phyloP scores from a whole-genome alignment of 2,329 filamentous ascomycete genomes.

The Ophiosphaerella narmari region DNA sequence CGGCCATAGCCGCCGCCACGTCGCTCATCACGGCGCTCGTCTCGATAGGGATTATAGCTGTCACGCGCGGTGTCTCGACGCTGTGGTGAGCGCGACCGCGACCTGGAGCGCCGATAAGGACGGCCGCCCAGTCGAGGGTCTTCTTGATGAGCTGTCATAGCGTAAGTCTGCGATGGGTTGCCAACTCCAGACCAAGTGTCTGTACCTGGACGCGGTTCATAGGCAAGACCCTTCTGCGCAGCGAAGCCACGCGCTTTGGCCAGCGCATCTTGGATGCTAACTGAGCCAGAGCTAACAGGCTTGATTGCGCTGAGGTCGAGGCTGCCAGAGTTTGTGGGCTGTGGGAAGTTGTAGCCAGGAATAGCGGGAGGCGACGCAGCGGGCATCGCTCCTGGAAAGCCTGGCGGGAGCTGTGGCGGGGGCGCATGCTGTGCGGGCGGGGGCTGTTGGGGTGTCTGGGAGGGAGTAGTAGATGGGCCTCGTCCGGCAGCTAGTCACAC shows the following conservation, averaged over 20 bases:
- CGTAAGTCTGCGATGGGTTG: constrained; percentile 37
- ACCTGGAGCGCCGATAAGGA: constrained; percentile 71
- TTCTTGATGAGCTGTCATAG: constrained; percentile 46
- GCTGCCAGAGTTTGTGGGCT: constrained; percentile 73
- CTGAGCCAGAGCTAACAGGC: constrained; percentile 77
- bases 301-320: constrained; percentile 81
- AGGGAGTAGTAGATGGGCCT: constrained; percentile 53
- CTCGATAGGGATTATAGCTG: constrained; percentile 80
- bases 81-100: constrained; percentile 62
- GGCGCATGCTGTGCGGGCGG: constrained; percentile 48
- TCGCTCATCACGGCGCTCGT: constrained; percentile 77
- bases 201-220: constrained; percentile 51
- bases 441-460: constrained; percentile 51
- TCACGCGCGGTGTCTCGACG: constrained; percentile 74
- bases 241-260: constrained; percentile 83
- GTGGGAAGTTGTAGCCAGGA: constrained; percentile 61
- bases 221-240: constrained; percentile 73
- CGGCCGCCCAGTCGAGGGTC: constrained; percentile 59
- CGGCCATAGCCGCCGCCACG: constrained; percentile 63
- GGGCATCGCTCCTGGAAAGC: constrained; percentile 51
- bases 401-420: constrained; percentile 49
- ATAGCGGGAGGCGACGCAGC: constrained; percentile 49
- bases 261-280: constrained; percentile 82
- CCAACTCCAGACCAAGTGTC: constrained; percentile 48
- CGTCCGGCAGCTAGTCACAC: constrained; percentile 49